A percentile compares a stretch with the other conserved stretches of the same genome.
phyloP scores from a whole-genome alignment of 495 filamentous ascomycete genomes.

The Neurospora sublineolata region DNA sequence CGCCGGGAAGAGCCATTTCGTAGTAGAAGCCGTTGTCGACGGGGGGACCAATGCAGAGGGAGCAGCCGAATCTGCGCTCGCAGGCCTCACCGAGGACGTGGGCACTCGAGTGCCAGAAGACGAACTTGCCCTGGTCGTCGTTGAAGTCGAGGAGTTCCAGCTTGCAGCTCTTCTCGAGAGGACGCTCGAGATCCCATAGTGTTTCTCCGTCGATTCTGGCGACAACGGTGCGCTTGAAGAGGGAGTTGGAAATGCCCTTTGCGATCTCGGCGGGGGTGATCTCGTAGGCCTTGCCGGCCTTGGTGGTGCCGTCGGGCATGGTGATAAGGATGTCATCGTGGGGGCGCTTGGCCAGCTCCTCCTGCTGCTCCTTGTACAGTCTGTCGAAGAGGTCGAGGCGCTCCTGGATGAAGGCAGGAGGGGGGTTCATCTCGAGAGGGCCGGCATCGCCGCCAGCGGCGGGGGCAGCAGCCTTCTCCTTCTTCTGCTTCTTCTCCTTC shows the following conservation, averaged over 20 bases:
- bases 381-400: slow-evolving; percentile 80
- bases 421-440: slow-evolving; percentile 48
- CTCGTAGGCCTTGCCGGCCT: slow-evolving; percentile 57
- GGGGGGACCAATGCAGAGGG: slow-evolving; percentile 81
- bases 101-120: slow-evolving; percentile 70
- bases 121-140: slow-evolving; percentile 60
- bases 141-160: slow-evolving; percentile 77
- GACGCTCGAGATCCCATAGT: slow-evolving; percentile 87
- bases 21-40: slow-evolving; percentile 93
- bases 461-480: slow-evolving; percentile 29
- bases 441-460: slow-evolving; percentile 25
- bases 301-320: slow-evolving; percentile 49
- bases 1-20: slow-evolving; percentile 79
- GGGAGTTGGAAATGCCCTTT: slow-evolving; percentile 52
- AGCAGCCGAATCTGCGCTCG: slow-evolving; percentile 79
- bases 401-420: slow-evolving; percentile 69
- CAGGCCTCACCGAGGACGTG: slow-evolving; percentile 90
- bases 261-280: slow-evolving; percentile 59
- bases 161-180: slow-evolving; percentile 68
- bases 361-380: slow-evolving; percentile 70
- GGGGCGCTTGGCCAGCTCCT: slow-evolving; percentile 54
- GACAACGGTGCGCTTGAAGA: slow-evolving; percentile 68
- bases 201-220: slow-evolving; percentile 59
- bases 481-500: slow-evolving; percentile 22
- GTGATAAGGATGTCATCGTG: slow-evolving; percentile 57